Percentiles rank a stretch among this genome's conserved stretches.
phyloP scores from a whole-genome alignment of 768 basidiomycete genomes.

The Leccinum subtestaceum region DNA sequence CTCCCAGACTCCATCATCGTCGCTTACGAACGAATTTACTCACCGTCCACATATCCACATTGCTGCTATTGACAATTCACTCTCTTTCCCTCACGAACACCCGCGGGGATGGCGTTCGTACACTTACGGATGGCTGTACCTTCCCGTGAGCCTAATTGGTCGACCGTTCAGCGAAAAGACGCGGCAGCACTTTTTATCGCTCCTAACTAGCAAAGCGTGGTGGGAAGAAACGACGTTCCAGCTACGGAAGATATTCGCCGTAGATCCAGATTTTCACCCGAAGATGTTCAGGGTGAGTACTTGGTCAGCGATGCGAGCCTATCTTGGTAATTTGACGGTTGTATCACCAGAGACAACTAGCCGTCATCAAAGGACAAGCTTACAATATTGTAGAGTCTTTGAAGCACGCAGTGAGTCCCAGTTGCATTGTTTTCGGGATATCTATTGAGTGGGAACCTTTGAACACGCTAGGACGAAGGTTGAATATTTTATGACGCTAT shows the following conservation, averaged over 20 bases:
- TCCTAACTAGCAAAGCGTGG: conserved; percentile 82
- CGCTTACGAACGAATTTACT: conserved; percentile 41
- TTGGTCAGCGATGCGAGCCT: background rate
- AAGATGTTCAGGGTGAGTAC: conserved; percentile 78
- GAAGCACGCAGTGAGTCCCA: conserved; percentile 60
- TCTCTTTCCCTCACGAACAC: conserved; percentile 90
- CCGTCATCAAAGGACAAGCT: conserved; percentile 92
- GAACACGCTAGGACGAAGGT: conserved; percentile 69
- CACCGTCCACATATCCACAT: conserved; percentile 82
- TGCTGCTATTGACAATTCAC: conserved; percentile 90
- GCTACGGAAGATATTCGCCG: conserved; percentile 70
- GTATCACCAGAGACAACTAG: conserved; percentile 66
- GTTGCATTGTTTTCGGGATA: background rate
- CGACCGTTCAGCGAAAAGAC: conserved; percentile 83
- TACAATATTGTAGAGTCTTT: conserved; percentile 88
- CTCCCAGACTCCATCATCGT: conserved; percentile 35
- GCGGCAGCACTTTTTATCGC: conserved; percentile 74
- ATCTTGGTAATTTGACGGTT: conserved; percentile 5
- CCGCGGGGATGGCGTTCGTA: conserved; percentile 78
- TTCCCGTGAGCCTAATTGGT: conserved; percentile 83
- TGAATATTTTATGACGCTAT: conserved; percentile 11
- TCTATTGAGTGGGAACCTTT: conserved; percentile 4
- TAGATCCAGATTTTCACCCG: conserved; percentile 85
- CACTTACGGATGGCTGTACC: conserved; percentile 86
- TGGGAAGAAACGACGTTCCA: conserved; percentile 87